Base-by-base conservation (phyloP, 2,329 filamentous ascomycete species). In the Pseudocercospora fijiensis region DNA sequence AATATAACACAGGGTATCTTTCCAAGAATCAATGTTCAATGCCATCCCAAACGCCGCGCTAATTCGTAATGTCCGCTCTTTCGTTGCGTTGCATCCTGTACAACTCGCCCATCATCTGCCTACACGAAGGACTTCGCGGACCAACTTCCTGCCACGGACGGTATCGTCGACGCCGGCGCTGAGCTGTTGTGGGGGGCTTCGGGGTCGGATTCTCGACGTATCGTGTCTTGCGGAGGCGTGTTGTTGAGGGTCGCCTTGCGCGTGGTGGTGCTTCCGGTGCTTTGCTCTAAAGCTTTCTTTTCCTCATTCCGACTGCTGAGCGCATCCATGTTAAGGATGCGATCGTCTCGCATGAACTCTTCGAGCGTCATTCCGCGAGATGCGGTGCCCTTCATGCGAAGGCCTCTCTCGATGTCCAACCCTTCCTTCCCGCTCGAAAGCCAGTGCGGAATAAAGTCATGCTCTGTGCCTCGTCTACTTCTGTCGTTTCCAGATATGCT, bases 81-180 rank as follows among this genome's bases (percentile, higher is more conserved):
- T 41, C 37, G 24, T n/a, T 8, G 10, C 43, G n/a, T 47, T 26
- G 16, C 11, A 18, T 8, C 24, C 20, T 52, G 20, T 27, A 52
- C 16, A 18, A 1, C 49, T 53, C 22, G 9, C 5, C 56, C 10
- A 16, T 22, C 52, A 41, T 9, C 57, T 52, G 63, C 2, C 57
- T 52, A 66, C 2, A 66, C 64, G 18, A 66, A 66, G 10, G 64
- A 66, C 2, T 56, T 59, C 13, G 64, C 64, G n/a, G 58, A 59
- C 57, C 53, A 61, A 41, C 64, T 66, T 13, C 56, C 57, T n/a
- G 55, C 27, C 59, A 65, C 37, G 20, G 63, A 62, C 10, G 64
- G 64, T 22, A 59, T 51, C 18, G 53, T 61, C 4, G 58, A 62
- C 13, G 60, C 59, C 9, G 57, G 28, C 6, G 59, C 55, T 2